These are phyloP conservation scores for Psidium friedrichsthalianum DNA, from an alignment of 345 rosid genomes.

Conservation along the genomic window DNA sequence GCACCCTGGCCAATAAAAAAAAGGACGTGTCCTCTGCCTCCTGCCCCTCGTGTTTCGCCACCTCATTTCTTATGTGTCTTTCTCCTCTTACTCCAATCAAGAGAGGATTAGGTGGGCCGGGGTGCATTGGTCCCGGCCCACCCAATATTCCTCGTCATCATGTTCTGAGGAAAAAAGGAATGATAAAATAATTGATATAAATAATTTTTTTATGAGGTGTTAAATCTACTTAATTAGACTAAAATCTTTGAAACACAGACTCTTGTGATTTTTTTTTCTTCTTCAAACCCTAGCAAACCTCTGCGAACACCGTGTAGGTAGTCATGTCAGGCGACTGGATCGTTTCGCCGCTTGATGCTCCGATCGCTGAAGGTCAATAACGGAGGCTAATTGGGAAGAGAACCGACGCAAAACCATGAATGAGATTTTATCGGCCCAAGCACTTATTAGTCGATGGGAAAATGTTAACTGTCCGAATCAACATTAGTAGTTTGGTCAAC, in stretches of 20 bases:
- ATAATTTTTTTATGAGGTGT: no score
- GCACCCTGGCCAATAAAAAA: no score
- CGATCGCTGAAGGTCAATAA: not conserved
- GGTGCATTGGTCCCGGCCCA: no score
- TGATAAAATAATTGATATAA: not conserved
- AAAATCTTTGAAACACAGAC: not conserved
- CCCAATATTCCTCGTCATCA: no score
- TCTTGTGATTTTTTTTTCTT: not conserved
- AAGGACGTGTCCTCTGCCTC: no score
- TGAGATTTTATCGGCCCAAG: not conserved
- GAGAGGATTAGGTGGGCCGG: no score
- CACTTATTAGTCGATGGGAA: not conserved
- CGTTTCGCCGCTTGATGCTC: not conserved
- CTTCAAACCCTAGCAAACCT: not conserved
- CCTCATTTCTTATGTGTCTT: no score
- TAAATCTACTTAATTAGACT: not conserved
- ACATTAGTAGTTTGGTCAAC: not conserved
- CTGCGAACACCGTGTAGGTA: no score
- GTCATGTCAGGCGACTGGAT: rapidly evolving
- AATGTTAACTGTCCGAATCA: not conserved
- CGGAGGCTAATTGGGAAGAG: not conserved
- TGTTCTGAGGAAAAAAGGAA: not conserved
- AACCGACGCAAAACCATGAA: not conserved
- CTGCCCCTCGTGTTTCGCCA: no score
- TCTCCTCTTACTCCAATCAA: no score